Conservation (phyloP, 768 basidiomycete species). For the Guyanaporus albipodus region DNA sequence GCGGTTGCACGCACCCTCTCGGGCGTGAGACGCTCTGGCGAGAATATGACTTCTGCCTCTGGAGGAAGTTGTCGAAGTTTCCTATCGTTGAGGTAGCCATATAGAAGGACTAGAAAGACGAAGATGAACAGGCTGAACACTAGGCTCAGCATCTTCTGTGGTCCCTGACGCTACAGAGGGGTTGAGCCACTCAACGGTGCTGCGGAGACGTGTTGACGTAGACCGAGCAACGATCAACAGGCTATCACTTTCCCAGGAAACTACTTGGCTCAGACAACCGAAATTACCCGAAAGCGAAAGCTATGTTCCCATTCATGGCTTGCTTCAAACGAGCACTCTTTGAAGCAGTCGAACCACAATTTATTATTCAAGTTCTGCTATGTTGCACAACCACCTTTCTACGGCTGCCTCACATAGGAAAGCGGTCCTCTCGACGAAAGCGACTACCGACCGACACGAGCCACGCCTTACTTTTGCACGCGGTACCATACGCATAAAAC, state of each 20-base stretch:
- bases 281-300: too few relatives aligned
- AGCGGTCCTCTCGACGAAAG: not conserved
- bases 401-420: not conserved
- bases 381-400: too few relatives aligned
- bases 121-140: slow-evolving; percentile 7
- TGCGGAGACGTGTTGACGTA: not conserved
- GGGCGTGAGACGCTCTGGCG: slow-evolving; percentile 48
- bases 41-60: slow-evolving; percentile 41
- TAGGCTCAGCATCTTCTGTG: slow-evolving; percentile 16
- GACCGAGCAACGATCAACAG: too few relatives aligned
- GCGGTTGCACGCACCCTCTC: slow-evolving; percentile 41
- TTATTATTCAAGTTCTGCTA: too few relatives aligned
- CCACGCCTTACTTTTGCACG: not conserved
- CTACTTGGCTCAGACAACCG: too few relatives aligned
- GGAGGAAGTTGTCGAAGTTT: slow-evolving; percentile 49
- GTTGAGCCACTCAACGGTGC: not conserved
- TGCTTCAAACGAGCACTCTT: too few relatives aligned
- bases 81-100: slow-evolving; percentile 50
- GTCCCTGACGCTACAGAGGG: not conserved
- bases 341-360: too few relatives aligned
- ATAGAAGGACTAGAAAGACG: slow-evolving; percentile 26
- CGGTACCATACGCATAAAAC: slow-evolving; percentile 6
- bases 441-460: not conserved
- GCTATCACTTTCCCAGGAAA: too few relatives aligned
- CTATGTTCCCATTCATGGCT: too few relatives aligned